Percentiles rank a stretch among this genome's conserved stretches.
These are phyloP conservation scores for Crithidia acanthocephali DNA, from an alignment of 208 protist species.

Conservation along the genomic window DNA sequence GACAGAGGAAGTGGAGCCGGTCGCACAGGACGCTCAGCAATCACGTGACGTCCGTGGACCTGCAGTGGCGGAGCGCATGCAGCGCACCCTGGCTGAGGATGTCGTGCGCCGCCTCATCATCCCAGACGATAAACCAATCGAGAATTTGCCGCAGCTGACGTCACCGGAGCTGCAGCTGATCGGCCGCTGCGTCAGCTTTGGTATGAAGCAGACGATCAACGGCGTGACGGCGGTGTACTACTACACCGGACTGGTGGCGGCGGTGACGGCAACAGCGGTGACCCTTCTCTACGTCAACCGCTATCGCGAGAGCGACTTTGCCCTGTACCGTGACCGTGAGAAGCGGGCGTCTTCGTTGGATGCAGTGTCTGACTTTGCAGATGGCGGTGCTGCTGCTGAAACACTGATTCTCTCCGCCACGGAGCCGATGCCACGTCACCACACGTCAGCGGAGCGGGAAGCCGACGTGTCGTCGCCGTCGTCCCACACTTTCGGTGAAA, in stretches of 20 bases:
- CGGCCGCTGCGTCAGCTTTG: conserved; percentile 65
- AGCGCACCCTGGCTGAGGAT: background rate
- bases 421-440: background rate
- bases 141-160: conserved; percentile 53
- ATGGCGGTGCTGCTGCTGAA: background rate
- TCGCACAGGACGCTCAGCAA: background rate
- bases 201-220: conserved; percentile 42
- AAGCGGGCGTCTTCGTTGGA: background rate
- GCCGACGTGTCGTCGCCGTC: background rate
- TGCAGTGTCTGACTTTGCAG: background rate
- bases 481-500: background rate
- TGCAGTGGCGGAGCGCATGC: background rate
- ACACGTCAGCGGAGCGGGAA: background rate
- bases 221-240: conserved; percentile 40
- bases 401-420: background rate
- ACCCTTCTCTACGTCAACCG: conserved; percentile 63
- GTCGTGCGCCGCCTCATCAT: conserved; percentile 9
- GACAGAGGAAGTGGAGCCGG: conserved; percentile 1
- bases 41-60: background rate
- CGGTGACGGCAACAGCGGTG: conserved; percentile 70
- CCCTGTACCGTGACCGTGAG: background rate
- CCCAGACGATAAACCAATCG: conserved; percentile 44
- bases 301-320: conserved; percentile 55
- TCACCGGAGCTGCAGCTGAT: conserved; percentile 70
- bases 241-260: conserved; percentile 68